These are phyloP conservation scores for Eustoma russellianum DNA, from an alignment of 257 asterid genomes.

Conservation along the genomic window DNA sequence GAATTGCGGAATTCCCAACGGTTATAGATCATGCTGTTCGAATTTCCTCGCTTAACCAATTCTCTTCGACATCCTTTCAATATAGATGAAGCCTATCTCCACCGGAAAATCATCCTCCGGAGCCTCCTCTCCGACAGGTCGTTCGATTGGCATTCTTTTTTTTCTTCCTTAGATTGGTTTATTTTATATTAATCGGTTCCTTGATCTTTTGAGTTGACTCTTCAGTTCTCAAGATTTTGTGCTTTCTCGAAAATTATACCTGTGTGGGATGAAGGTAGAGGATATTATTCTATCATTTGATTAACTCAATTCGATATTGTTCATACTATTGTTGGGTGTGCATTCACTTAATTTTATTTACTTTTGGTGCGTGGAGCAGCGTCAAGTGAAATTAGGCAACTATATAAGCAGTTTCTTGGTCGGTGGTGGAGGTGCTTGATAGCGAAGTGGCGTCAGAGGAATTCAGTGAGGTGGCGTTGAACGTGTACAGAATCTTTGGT, in stretches of 20 bases:
- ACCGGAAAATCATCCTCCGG: slow-evolving; percentile 58
- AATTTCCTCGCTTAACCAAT: slow-evolving; percentile 75
- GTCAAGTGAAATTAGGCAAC: slow-evolving; percentile 57
- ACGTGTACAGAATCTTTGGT: slow-evolving; percentile 46
- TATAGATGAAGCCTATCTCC: slow-evolving; percentile 82
- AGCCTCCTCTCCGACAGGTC: slow-evolving; percentile 47
- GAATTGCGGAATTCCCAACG: too few relatives aligned
- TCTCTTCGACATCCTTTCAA: slow-evolving; percentile 82
- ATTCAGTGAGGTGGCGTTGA: slow-evolving; percentile 77
- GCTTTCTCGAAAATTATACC: slow-evolving; percentile 63
- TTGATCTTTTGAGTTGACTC: slow-evolving; percentile 3
- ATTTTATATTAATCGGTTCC: not conserved
- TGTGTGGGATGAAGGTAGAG: slow-evolving; percentile 78
- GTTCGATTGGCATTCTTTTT: not conserved
- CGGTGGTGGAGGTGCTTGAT: slow-evolving; percentile 71
- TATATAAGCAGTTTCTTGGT: slow-evolving; percentile 67
- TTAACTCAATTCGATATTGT: not conserved
- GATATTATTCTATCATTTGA: not conserved
- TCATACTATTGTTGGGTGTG: not conserved
- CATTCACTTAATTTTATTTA: not conserved
- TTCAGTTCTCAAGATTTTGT: slow-evolving; percentile 61
- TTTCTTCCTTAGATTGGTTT: not conserved
- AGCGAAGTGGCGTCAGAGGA: slow-evolving; percentile 81
- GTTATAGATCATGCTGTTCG: slow-evolving; percentile 39
- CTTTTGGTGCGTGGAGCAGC: slow-evolving; percentile 34